A percentile compares a stretch with the other conserved stretches of the same genome.
Conservation (phyloP, 2,329 filamentous ascomycete species). For the Colletotrichum plurivorum region DNA sequence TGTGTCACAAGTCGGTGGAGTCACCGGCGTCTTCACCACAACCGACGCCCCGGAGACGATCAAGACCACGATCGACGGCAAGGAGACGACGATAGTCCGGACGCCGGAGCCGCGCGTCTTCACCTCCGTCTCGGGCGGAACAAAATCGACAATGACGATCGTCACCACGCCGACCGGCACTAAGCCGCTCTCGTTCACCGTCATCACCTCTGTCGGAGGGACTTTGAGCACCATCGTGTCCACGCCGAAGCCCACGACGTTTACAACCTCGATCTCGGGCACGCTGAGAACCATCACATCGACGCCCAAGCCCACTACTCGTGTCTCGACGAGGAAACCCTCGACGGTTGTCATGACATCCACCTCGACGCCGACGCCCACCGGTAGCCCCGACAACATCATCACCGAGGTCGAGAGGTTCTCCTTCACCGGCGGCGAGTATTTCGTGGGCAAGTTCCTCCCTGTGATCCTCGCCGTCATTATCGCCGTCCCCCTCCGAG, state of each 20-base stretch:
- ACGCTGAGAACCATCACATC: slow-evolving; percentile 47
- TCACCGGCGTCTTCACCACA: slow-evolving; percentile 43
- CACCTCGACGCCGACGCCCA: slow-evolving; percentile 35
- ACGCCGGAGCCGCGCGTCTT: slow-evolving; percentile 44
- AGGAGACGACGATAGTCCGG: slow-evolving; percentile 43
- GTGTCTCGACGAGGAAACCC: slow-evolving; percentile 42
- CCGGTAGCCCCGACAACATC: slow-evolving; percentile 13
- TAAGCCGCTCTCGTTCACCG: slow-evolving; percentile 39
- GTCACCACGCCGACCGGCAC: slow-evolving; percentile 47
- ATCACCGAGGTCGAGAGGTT: slow-evolving; percentile 44
- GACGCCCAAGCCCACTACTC: slow-evolving; percentile 45
- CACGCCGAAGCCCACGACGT: slow-evolving; percentile 41
- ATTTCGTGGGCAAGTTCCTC: slow-evolving; percentile 59
- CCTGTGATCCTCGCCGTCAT: slow-evolving; percentile 56
- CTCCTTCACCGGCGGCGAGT: slow-evolving; percentile 46
- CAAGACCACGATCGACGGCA: slow-evolving; percentile 45
- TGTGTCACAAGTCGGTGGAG: slow-evolving; percentile 45
- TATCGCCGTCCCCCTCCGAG: slow-evolving; percentile 55
- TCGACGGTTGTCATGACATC: slow-evolving; percentile 45
- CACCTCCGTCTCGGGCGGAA: slow-evolving; percentile 47
- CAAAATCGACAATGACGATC: slow-evolving; percentile 43
- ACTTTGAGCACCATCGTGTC: slow-evolving; percentile 39
- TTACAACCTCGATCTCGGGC: slow-evolving; percentile 47
- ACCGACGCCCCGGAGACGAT: slow-evolving; percentile 43
- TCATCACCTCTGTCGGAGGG: slow-evolving; percentile 45